Evolutionary conservation across 2,329 filamentous ascomycete species (phyloP).

Genomic region (Colletotrichum truncatum): DNA sequence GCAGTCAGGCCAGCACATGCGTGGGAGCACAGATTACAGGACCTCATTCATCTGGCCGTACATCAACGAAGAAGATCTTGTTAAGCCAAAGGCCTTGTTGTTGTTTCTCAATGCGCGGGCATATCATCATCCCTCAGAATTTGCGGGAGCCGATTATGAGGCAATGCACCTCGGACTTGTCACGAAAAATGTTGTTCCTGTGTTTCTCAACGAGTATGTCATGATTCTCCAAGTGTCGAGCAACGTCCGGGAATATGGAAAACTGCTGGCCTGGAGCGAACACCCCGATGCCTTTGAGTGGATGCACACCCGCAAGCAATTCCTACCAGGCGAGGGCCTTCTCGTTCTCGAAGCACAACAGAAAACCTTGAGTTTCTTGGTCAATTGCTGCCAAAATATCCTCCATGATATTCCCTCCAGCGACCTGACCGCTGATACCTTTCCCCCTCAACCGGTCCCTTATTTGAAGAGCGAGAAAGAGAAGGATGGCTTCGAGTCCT

Average conservation of each 20-base stretch:
- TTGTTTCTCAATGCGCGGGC: constrained; percentile 63
- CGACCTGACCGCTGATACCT: constrained; percentile 37
- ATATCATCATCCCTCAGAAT: constrained; percentile 53
- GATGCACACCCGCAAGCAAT: constrained; percentile 41
- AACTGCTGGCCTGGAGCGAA: constrained; percentile 42
- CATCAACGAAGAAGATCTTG: constrained; percentile 66
- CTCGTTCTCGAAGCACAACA: constrained; percentile 61
- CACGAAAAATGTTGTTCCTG: constrained; percentile 33
- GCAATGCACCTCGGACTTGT: constrained; percentile 40
- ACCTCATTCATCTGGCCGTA: constrained; percentile 59
- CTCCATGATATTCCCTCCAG: constrained; percentile 56
- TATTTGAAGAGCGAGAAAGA: constrained; percentile 39
- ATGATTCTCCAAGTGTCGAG: background rate
- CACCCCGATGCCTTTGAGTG: constrained; percentile 37
- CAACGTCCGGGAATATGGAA: constrained; percentile 32
- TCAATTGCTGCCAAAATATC: constrained; percentile 54
- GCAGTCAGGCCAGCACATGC: background rate
- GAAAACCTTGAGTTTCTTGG: constrained; percentile 55
- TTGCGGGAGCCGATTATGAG: constrained; percentile 54
- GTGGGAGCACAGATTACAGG: background rate
- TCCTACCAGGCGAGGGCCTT: constrained; percentile 55
- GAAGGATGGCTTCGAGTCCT: constrained; percentile 43
- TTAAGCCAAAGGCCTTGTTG: constrained; percentile 49
- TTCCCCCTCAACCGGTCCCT: constrained; percentile 49
- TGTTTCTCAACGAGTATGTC: constrained; percentile 34